Conservation (phyloP, 2,329 filamentous ascomycete species). For the Penicillium corylophilum region DNA sequence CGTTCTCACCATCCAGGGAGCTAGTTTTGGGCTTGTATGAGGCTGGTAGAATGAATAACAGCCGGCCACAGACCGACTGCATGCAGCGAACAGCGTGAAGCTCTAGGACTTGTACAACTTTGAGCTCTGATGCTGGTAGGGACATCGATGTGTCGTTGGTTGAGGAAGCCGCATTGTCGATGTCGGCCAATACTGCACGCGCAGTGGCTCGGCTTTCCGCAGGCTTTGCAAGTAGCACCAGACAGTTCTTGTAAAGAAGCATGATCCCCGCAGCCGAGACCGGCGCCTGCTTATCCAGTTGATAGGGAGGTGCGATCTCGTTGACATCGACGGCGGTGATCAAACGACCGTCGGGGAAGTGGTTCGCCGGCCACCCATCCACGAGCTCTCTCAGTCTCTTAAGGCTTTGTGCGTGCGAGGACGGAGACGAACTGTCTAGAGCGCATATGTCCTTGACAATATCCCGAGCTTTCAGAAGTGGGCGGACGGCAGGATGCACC, state of each 20-base stretch:
- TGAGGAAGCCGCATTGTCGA: constrained; percentile 74
- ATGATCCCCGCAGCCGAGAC: constrained; percentile 65
- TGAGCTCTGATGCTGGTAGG: constrained; percentile 61
- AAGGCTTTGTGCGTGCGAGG: constrained; percentile 70
- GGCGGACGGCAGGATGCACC: constrained; percentile 77
- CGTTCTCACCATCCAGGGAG: constrained; percentile 23
- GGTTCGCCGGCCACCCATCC: constrained; percentile 70
- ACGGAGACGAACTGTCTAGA: constrained; percentile 68
- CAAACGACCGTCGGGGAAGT: constrained; percentile 73
- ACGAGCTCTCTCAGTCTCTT: constrained; percentile 74
- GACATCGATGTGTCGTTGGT: constrained; percentile 26
- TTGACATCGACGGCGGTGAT: constrained; percentile 78
- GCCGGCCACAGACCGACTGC: constrained; percentile 41
- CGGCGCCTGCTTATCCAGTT: constrained; percentile 43
- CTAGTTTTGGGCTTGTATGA: constrained; percentile 20
- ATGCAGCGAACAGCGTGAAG: constrained; percentile 70
- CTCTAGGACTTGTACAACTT: constrained; percentile 70
- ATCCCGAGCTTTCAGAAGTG: constrained; percentile 83
- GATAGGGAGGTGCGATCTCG: constrained; percentile 73
- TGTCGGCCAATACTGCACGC: constrained; percentile 75
- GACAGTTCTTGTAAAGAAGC: constrained; percentile 77
- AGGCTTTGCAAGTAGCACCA: constrained; percentile 74
- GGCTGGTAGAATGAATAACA: constrained; percentile 38
- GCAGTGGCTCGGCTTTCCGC: constrained; percentile 64
- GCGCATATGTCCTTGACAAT: constrained; percentile 96